Evolutionary conservation across 1,139 yeast genomes (phyloP).

Genomic region (Taiozyma sp.): DNA sequence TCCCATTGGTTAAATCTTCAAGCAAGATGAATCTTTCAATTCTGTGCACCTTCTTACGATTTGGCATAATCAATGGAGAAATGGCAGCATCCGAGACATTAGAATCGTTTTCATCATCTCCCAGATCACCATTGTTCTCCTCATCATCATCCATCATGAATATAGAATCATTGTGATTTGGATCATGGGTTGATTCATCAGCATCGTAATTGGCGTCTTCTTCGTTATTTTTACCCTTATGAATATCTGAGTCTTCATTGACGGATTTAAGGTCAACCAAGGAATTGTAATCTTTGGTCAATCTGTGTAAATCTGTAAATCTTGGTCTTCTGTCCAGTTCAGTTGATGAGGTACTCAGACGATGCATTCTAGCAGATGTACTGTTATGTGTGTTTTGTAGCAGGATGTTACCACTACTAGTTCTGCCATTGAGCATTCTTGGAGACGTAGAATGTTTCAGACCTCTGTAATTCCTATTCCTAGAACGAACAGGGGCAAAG

Average conservation of each 20-base stretch:
- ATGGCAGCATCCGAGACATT: not conserved
- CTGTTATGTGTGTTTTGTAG: not conserved
- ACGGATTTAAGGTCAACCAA: slow-evolving; percentile 7
- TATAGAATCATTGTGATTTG: slow-evolving; percentile 14
- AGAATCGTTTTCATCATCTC: slow-evolving; percentile 1
- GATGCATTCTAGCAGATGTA: slow-evolving; percentile 8
- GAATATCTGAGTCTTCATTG: not conserved
- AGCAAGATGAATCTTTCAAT: slow-evolving; percentile 81
- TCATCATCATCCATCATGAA: slow-evolving; percentile 24
- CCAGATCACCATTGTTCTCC: not conserved
- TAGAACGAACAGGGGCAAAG: slow-evolving; percentile 46
- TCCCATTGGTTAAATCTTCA: slow-evolving; percentile 84
- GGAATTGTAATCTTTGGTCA: slow-evolving; percentile 20
- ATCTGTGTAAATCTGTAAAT: slow-evolving; percentile 1
- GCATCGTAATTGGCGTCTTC: not conserved
- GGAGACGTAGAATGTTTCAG: slow-evolving; percentile 17
- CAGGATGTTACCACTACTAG: not conserved
- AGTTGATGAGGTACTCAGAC: slow-evolving; percentile 21
- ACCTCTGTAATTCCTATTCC: slow-evolving; percentile 2
- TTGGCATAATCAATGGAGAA: slow-evolving; percentile 9
- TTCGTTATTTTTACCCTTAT: not conserved
- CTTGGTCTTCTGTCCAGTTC: slow-evolving; percentile 24
- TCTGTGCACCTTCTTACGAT: slow-evolving; percentile 41
- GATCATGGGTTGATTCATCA: not conserved
- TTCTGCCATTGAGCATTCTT: slow-evolving; percentile 10